These are phyloP conservation scores for Sclerotinia subarctica DNA, from an alignment of 2,329 filamentous ascomycete genomes.

Conservation along the genomic window DNA sequence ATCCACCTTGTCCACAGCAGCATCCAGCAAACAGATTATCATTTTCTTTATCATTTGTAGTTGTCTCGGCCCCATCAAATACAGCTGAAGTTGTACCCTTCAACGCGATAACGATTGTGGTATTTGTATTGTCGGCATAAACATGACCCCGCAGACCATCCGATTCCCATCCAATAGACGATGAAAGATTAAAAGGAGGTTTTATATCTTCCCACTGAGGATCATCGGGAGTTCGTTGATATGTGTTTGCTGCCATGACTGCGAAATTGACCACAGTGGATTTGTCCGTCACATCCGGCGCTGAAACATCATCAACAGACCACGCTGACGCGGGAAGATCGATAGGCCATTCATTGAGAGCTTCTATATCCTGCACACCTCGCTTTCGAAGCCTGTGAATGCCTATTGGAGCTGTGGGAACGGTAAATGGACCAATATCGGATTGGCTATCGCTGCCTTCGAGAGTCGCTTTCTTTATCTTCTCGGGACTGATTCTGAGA, in stretches of 20 bases:
- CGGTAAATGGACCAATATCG: conserved; percentile 15
- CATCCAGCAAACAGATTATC: conserved; percentile 97
- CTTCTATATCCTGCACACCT: conserved; percentile 18
- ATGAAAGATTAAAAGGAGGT: conserved; percentile 63
- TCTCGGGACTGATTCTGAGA: conserved; percentile 14
- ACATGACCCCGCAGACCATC: conserved; percentile 89
- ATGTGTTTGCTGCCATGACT: conserved; percentile 82
- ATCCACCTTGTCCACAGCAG: conserved; percentile 88
- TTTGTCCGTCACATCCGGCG: conserved; percentile 80
- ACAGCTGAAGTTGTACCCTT: conserved; percentile 87
- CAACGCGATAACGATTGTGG: conserved; percentile 81
- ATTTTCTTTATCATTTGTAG: conserved; percentile 92
- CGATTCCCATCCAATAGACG: conserved; percentile 84
- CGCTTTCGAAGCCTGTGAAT: conserved; percentile 17
- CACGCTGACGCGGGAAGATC: conserved; percentile 14
- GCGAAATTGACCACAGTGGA: conserved; percentile 78
- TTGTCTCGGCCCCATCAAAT: conserved; percentile 92
- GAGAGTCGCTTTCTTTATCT: conserved; percentile 9
- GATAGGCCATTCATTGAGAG: conserved; percentile 11
- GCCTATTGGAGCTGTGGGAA: conserved; percentile 13
- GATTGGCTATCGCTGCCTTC: conserved; percentile 3
- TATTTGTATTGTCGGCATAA: conserved; percentile 79
- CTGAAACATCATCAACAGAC: conserved; percentile 47
- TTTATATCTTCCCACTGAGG: conserved; percentile 79
- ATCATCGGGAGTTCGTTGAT: conserved; percentile 66